Evolutionary conservation across 257 asterid genomes (phyloP).

Genomic region (Solanum rostratum): DNA sequence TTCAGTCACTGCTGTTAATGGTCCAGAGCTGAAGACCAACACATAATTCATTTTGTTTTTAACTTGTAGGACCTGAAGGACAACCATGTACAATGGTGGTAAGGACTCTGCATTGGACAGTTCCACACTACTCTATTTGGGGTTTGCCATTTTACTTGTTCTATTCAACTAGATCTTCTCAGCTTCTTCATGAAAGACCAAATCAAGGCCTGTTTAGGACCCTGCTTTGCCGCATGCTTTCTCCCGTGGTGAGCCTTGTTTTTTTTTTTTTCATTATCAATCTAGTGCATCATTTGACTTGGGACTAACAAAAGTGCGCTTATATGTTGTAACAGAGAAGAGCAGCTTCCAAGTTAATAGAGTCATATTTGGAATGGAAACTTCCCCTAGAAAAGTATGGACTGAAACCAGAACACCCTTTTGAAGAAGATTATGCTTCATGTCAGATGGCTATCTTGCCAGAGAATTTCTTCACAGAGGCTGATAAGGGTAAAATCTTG

Average conservation of each 20-base stretch:
- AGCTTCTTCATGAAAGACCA: slow-evolving; percentile 69
- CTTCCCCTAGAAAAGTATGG: slow-evolving; percentile 80
- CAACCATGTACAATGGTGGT: slow-evolving; percentile 74
- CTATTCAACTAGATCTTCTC: slow-evolving; percentile 85
- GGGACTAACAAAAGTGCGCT: neutral
- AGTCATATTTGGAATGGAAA: slow-evolving; percentile 69
- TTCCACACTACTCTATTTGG: slow-evolving; percentile 91
- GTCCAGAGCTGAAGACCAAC: neutral
- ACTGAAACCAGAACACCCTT: slow-evolving; percentile 80
- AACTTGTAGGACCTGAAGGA: slow-evolving; percentile 50
- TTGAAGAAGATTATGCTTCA: slow-evolving; percentile 86
- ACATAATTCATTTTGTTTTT: neutral
- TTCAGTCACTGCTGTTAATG: neutral
- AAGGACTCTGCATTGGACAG: slow-evolving; percentile 81
- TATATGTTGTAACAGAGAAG: slow-evolving; percentile 28
- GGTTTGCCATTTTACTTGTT: slow-evolving; percentile 82
- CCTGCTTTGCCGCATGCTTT: slow-evolving; percentile 42
- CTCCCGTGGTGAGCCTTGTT: slow-evolving; percentile 48
- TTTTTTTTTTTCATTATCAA: neutral
- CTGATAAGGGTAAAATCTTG: slow-evolving; percentile 58
- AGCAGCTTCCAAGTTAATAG: slow-evolving; percentile 52
- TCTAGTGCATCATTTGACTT: neutral
- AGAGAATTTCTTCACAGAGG: slow-evolving; percentile 59
- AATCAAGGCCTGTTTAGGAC: slow-evolving; percentile 65
- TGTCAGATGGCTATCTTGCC: slow-evolving; percentile 98